phyloP scores from a whole-genome alignment of 768 basidiomycete species.

The Mycena chlorophos region DNA sequence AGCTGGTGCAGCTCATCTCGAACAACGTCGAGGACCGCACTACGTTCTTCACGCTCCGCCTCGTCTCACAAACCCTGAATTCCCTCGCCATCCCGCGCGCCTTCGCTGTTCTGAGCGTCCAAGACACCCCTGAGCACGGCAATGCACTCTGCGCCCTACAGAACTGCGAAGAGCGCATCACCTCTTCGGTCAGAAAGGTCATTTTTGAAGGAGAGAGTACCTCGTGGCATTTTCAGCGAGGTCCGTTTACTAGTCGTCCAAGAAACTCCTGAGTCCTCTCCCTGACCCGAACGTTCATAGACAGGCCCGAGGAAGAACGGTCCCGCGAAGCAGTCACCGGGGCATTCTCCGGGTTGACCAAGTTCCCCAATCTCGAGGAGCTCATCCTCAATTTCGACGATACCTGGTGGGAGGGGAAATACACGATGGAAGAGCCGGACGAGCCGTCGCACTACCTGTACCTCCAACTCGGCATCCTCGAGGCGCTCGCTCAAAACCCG shows the following conservation, averaged over 20 bases:
- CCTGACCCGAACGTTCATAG: not conserved
- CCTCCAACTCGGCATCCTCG: conserved; percentile 3
- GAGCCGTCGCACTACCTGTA: conserved; percentile 5
- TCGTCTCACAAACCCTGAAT: conserved; percentile 6
- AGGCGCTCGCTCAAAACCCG: conserved; percentile 5
- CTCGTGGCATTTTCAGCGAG: no score
- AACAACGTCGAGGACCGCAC: not conserved
- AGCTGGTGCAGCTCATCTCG: conserved; percentile 2
- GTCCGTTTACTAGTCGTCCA: no score
- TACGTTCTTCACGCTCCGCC: conserved; percentile 2
- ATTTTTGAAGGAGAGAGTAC: not conserved
- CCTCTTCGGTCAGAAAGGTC: conserved; percentile 1
- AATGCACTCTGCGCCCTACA: conserved; percentile 1
- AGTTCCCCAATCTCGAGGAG: conserved; percentile 3
- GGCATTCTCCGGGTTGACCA: not conserved
- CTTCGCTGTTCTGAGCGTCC: not conserved
- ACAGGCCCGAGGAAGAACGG: no score
- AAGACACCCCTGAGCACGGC: conserved; percentile 4
- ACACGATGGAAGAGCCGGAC: not conserved
- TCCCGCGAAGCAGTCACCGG: not conserved
- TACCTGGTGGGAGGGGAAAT: conserved; percentile 2
- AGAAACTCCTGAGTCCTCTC: not conserved
- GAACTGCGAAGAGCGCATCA: conserved; percentile 7
- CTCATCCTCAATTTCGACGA: conserved; percentile 4
- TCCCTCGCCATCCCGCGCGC: not conserved